Conservation (phyloP, 176 grass and related monocot genomes). For the Oryza glaberrima region DNA sequence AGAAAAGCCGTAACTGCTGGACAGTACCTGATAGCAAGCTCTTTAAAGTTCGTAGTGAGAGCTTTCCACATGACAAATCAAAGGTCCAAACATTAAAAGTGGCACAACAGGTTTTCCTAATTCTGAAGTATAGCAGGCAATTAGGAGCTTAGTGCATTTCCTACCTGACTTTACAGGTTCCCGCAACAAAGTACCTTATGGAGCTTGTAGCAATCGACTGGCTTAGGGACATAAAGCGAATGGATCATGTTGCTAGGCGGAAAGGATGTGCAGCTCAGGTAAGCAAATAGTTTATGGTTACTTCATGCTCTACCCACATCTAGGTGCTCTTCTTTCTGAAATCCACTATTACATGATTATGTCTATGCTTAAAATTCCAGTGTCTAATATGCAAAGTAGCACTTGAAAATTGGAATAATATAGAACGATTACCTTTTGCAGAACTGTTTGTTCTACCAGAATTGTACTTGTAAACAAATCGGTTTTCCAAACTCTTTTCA, state of each 20-base stretch:
- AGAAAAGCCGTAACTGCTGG: slow-evolving; percentile 86
- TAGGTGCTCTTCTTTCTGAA: not conserved
- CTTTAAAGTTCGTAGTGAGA: slow-evolving; percentile 95
- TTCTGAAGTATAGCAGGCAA: slow-evolving; percentile 36
- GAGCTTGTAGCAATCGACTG: slow-evolving; percentile 85
- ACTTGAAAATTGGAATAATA: slow-evolving; percentile 25
- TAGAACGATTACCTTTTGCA: not conserved
- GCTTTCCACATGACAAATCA: slow-evolving; percentile 85
- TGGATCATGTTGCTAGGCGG: slow-evolving; percentile 87
- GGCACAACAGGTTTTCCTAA: not conserved
- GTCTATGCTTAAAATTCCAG: not conserved
- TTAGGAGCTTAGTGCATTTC: slow-evolving; percentile 31
- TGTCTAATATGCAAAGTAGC: slow-evolving; percentile 21
- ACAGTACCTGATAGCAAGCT: slow-evolving; percentile 76
- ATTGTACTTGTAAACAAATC: not conserved
- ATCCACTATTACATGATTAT: not conserved
- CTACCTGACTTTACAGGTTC: slow-evolving; percentile 59
- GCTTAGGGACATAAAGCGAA: slow-evolving; percentile 71
- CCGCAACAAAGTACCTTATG: slow-evolving; percentile 85
- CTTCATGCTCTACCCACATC: slow-evolving; percentile 10
- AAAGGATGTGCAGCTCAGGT: slow-evolving; percentile 78
- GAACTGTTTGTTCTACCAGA: slow-evolving; percentile 11
- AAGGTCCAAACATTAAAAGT: slow-evolving; percentile 57
- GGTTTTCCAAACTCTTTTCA: not conserved
- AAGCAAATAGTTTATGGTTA: slow-evolving; percentile 26